Evolutionary conservation across 352 stramenopile species (phyloP).

Genomic region (Globisporangium nodosum): DNA sequence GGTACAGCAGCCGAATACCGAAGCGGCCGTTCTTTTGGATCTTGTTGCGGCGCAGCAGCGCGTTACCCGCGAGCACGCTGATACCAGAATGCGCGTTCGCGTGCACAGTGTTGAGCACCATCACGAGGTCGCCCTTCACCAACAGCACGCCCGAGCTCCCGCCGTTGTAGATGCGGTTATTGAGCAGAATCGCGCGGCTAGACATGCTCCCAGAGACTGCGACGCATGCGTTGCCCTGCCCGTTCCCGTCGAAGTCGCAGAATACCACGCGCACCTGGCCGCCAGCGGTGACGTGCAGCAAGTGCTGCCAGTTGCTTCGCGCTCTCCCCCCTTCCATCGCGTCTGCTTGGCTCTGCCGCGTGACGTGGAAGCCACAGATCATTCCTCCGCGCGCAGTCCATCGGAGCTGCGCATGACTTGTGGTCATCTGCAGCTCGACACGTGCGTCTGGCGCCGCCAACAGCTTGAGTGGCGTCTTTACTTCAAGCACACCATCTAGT

Average conservation of each 20-base stretch:
- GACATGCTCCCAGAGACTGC: slow-evolving; percentile 40
- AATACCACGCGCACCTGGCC: slow-evolving; percentile 47
- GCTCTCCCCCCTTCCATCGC: background rate
- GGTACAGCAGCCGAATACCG: slow-evolving; percentile 65
- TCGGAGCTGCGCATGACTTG: slow-evolving; percentile 30
- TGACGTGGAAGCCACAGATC: slow-evolving; percentile 63
- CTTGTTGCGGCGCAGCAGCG: slow-evolving; percentile 55
- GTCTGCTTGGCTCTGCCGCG: slow-evolving; percentile 10
- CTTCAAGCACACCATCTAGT: slow-evolving; percentile 38
- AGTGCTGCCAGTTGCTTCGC: slow-evolving; percentile 51
- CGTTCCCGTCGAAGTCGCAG: slow-evolving; percentile 65
- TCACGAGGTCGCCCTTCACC: slow-evolving; percentile 43
- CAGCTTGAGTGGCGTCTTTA: slow-evolving; percentile 41
- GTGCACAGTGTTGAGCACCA: slow-evolving; percentile 51
- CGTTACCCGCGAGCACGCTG: slow-evolving; percentile 49
- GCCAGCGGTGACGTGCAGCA: slow-evolving; percentile 39
- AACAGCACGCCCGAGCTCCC: slow-evolving; percentile 62
- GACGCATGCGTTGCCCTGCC: slow-evolving; percentile 57
- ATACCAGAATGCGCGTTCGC: slow-evolving; percentile 55
- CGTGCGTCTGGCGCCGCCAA: slow-evolving; percentile 47
- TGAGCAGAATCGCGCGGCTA: slow-evolving; percentile 44
- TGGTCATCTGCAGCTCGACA: slow-evolving; percentile 68
- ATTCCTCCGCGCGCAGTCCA: slow-evolving; percentile 60
- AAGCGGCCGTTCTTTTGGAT: slow-evolving; percentile 65
- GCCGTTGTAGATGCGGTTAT: slow-evolving; percentile 50